phyloP scores from a whole-genome alignment of 768 basidiomycete genomes.

The Pulveroboletus sp. region DNA sequence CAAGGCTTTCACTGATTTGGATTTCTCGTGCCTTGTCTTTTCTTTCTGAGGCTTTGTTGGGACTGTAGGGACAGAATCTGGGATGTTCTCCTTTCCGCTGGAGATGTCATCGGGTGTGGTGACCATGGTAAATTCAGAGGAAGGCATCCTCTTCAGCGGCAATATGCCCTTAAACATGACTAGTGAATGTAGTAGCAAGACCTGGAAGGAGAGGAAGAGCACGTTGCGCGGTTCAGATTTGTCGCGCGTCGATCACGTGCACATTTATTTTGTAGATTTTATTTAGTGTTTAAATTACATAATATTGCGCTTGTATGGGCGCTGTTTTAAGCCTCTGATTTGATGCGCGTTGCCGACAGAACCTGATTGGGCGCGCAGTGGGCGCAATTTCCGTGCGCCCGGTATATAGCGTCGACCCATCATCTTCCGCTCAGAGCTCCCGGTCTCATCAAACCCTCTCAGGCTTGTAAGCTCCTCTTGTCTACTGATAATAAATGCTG shows the following conservation, averaged over 20 bases:
- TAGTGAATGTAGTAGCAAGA: constrained; percentile 3
- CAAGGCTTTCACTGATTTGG: constrained; percentile 40
- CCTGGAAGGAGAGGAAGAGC: not conserved
- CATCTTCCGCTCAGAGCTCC: not conserved
- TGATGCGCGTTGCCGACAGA: constrained; percentile 4
- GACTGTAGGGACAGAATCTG: constrained; percentile 33
- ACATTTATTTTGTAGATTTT: constrained; percentile 23
- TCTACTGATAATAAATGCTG: constrained; percentile 3
- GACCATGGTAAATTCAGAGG: constrained; percentile 70
- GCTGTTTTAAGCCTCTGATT: constrained; percentile 6
- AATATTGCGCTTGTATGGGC: constrained; percentile 14
- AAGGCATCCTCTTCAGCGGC: constrained; percentile 60
- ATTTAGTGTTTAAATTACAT: constrained; percentile 14
- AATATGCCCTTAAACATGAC: constrained; percentile 80
- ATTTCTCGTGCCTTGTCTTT: constrained; percentile 39
- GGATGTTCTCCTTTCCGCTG: constrained; percentile 68
- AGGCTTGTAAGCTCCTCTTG: constrained; percentile 2
- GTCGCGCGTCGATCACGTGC: constrained; percentile 32
- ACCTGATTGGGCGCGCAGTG: constrained; percentile 13
- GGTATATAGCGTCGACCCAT: constrained; percentile 24
- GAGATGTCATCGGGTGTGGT: constrained; percentile 46
- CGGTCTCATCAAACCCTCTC: not conserved
- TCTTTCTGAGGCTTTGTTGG: constrained; percentile 31
- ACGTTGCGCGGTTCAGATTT: constrained; percentile 28
- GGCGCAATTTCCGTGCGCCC: constrained; percentile 28